Conservation (phyloP, 257 asterid genomes). For the Gynochthodes officinalis region DNA sequence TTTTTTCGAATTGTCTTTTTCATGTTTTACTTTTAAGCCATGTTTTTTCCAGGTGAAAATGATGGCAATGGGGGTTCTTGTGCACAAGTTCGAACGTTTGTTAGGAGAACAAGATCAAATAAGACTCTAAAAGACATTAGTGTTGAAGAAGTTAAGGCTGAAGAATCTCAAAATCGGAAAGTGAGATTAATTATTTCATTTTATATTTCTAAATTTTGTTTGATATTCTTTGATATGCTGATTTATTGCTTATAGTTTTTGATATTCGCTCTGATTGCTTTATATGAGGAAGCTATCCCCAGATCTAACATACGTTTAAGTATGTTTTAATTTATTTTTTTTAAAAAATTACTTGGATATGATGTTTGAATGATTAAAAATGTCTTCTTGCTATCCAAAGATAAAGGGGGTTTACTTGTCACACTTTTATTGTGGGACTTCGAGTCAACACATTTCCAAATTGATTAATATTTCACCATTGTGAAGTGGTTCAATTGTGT, state of each 20-base stretch:
- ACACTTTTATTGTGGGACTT: background rate
- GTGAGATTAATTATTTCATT: conserved; percentile 20
- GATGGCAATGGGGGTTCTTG: conserved; percentile 29
- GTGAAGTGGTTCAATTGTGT: background rate
- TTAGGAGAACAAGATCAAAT: conserved; percentile 53
- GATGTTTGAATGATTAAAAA: background rate
- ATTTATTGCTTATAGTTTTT: background rate
- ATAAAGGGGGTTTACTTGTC: background rate
- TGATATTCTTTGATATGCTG: background rate
- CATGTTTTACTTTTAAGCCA: background rate
- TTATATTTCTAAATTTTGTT: background rate
- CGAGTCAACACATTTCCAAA: background rate
- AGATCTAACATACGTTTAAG: background rate
- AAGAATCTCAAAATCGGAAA: conserved; percentile 35
- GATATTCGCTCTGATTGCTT: background rate
- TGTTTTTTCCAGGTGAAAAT: conserved; percentile 37
- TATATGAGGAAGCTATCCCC: background rate
- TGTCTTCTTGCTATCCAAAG: background rate
- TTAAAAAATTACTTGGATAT: background rate
- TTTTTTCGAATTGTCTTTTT: background rate
- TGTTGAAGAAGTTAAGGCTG: conserved; percentile 35
- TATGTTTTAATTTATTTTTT: background rate
- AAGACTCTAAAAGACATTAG: conserved; percentile 33
- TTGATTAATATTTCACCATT: background rate
- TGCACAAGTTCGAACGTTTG: conserved; percentile 43